Evolutionary conservation across 805 yeast genomes (phyloP).

Genomic region (Wickerhamiella cacticola): DNA sequence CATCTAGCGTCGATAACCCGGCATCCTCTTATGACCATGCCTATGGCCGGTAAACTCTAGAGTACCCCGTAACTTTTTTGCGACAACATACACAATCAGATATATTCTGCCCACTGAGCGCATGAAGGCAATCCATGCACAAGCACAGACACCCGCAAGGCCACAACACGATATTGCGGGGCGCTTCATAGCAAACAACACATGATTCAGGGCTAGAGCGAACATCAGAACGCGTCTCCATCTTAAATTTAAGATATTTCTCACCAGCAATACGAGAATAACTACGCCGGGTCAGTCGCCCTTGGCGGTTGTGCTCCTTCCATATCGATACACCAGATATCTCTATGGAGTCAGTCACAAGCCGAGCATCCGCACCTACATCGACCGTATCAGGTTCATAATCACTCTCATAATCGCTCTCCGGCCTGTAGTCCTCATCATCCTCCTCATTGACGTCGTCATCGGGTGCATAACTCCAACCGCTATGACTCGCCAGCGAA

Average conservation of each 20-base stretch:
- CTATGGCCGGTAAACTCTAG: conserved; percentile 45
- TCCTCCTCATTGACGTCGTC: background rate
- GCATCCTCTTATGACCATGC: too few relatives aligned
- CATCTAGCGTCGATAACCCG: too few relatives aligned
- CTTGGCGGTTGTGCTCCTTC: too few relatives aligned
- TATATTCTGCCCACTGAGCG: conserved; percentile 59
- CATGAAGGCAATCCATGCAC: conserved; percentile 71
- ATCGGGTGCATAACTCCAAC: too few relatives aligned
- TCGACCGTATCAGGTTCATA: too few relatives aligned
- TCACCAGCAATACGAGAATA: too few relatives aligned
- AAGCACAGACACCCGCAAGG: conserved; percentile 85
- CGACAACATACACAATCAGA: conserved; percentile 80
- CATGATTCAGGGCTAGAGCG: conserved; percentile 32
- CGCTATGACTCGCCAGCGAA: background rate
- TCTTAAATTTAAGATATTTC: too few relatives aligned
- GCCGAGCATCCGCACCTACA: too few relatives aligned
- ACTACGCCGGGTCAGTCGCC: too few relatives aligned
- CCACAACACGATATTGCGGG: conserved; percentile 75
- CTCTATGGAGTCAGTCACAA: too few relatives aligned
- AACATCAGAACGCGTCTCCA: conserved; percentile 1
- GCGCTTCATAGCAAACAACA: conserved; percentile 68
- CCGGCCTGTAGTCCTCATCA: conserved; percentile 1
- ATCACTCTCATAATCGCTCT: background rate
- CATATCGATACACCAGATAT: too few relatives aligned
- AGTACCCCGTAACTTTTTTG: conserved; percentile 53